Base-by-base conservation (phyloP, 2,329 filamentous ascomycete genomes). In the Cladosporium halotolerans region DNA sequence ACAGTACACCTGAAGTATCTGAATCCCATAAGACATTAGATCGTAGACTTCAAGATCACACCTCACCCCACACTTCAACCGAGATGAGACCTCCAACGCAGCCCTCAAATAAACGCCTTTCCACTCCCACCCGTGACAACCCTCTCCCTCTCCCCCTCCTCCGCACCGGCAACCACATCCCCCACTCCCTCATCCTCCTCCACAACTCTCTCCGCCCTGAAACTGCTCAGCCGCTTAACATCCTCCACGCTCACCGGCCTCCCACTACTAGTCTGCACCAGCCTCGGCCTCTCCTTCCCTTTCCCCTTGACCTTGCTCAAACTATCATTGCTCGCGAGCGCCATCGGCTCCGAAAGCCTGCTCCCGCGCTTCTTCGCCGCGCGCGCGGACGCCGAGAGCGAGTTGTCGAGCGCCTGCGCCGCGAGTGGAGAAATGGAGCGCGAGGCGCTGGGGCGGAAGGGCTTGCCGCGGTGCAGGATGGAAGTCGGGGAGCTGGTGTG, bases 321-420 rank as follows among this genome's bases (percentile, higher is more conserved):
- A 46, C 64, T 67, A 40, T 68, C 66, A 0, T 60, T 62, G 28
- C 60, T 61, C 18, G 64, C 56, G 2, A 66, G 55, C 45, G 57
- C 58, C 18, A 64, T 53, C 0, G 64, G 63, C 36, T 65, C 62
- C 44, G 57, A 62, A 16, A 66, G 53, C 3, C 59, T 48, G 28
- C 60, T 58, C 9, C 50, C n/a, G 3, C 53, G 39, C 8, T 28
- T 28, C 7, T 28, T 28, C 23, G 23, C 23, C 3, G 23, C 23
- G 23, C 23, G 38, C 19, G 7, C 18, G 33, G 14, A 49, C 13
- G 3, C 34, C 14, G 23, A 14, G n/a, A 16, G 9, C 10, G 36
- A 8, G 14, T 49, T 49, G n/a, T 49, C 38, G n/a, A 49, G 39
- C 1, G 47, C 38, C n/a, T 50, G 47, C 10, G 33, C 11, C 13